Evolutionary conservation across 192 early-diverging fungal genomes (phyloP).

Genomic region (Podila epicladia): DNA sequence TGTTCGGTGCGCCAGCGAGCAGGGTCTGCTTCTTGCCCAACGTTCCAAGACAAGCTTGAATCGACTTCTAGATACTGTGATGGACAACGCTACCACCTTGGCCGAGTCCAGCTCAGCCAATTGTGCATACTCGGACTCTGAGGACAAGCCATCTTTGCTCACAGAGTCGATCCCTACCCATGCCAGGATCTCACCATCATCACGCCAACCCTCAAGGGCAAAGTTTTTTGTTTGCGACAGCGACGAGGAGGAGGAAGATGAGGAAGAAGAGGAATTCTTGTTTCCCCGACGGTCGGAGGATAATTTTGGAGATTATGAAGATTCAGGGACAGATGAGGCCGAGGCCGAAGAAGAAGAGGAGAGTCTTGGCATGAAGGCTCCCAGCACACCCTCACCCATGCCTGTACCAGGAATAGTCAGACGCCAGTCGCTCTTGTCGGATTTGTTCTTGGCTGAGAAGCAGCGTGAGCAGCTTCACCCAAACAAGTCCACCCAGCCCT

Average conservation of each 20-base stretch:
- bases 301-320: slow-evolving; percentile 12
- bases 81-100: slow-evolving; percentile 19
- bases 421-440: slow-evolving; percentile 26
- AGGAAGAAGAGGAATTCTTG: background rate
- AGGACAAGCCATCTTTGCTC: background rate
- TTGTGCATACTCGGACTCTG: slow-evolving; percentile 11
- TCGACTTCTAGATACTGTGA: slow-evolving; percentile 8
- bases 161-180: background rate
- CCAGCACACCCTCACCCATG: background rate
- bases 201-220: background rate
- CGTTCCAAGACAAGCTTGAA: slow-evolving; percentile 12
- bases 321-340: slow-evolving; percentile 4
- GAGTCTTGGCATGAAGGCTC: background rate
- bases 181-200: background rate
- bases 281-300: background rate
- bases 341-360: slow-evolving; percentile 6
- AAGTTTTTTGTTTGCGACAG: slow-evolving; percentile 27
- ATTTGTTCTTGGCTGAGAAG: slow-evolving; percentile 25
- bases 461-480: background rate
- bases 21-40: slow-evolving; percentile 8
- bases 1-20: slow-evolving; percentile 3
- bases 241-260: slow-evolving; percentile 4
- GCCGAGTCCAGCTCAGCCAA: slow-evolving; percentile 14
- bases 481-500: background rate
- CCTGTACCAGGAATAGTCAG: background rate